phyloP scores from a whole-genome alignment of 2,329 filamentous ascomycete species.

The Neospermospora avenae region DNA sequence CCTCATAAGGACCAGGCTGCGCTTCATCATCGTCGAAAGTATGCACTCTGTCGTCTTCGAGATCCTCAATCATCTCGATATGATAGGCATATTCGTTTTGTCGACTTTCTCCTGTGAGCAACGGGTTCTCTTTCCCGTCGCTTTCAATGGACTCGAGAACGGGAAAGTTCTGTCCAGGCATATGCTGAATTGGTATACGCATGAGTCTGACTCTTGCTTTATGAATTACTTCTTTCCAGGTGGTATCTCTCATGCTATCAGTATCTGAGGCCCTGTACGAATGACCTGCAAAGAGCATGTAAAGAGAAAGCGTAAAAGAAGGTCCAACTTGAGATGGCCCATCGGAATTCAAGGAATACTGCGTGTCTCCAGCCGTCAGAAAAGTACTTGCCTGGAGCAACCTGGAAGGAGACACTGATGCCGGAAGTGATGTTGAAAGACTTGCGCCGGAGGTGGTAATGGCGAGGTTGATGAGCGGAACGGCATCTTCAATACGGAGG shows the following conservation, averaged over 20 bases:
- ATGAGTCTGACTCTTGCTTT: conserved; percentile 79
- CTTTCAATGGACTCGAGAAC: conserved; percentile 18
- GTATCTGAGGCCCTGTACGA: conserved; percentile 44
- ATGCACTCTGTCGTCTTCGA: conserved; percentile 68
- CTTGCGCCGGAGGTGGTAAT: conserved; percentile 92
- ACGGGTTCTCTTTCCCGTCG: conserved; percentile 33
- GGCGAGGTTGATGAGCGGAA: conserved; percentile 87
- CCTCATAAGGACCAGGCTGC: conserved; percentile 54
- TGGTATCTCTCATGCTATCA: conserved; percentile 42
- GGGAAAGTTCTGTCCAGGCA: not conserved
- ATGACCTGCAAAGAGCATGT: conserved; percentile 92
- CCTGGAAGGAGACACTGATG: conserved; percentile 84
- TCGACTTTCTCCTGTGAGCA: conserved; percentile 26
- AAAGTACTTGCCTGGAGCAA: conserved; percentile 91
- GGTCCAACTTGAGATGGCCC: conserved; percentile 79
- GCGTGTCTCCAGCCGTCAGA: conserved; percentile 79
- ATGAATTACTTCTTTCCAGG: conserved; percentile 96
- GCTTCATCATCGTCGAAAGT: conserved; percentile 58
- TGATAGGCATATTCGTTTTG: conserved; percentile 64
- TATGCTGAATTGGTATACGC: conserved; percentile 28
- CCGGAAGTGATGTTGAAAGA: conserved; percentile 73
- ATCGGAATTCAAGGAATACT: conserved; percentile 65
- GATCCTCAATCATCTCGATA: conserved; percentile 64
- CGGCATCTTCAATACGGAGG: conserved; percentile 79
- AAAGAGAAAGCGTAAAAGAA: conserved; percentile 80